Evolutionary conservation across 441 rosid genomes (phyloP), one percentile per base, ranked within the genome.

Genomic region (Viola pubescens): DNA sequence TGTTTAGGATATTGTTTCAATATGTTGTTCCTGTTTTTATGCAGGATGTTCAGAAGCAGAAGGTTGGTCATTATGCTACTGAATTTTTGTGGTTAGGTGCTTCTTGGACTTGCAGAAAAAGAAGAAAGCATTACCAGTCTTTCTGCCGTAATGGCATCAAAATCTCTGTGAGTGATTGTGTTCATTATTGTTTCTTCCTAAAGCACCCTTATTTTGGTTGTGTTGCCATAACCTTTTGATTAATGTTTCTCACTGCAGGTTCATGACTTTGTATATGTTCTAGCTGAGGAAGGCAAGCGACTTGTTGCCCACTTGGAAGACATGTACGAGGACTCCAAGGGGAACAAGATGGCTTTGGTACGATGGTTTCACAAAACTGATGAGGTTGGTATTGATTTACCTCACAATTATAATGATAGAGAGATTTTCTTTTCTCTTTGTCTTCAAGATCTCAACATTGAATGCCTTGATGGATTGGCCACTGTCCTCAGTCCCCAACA

Each of bases 351-450:
- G 95, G 95, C 79, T 51, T 75, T 73, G 76, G 88, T 87, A 73
- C 91, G 81, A 56, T 90, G 97, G 97, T 85, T 85, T 85, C 97
- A 87, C 85, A 82, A 80, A 77, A 81, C 81, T 79, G 95, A 84
- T 61, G 97, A 90, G 86, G 91, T 90, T 83, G 97, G 81, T 79
- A 63, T 69, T 79, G 73, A 61, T 75, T 80, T 77, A 65, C 70
- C 91, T 59, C 71, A 59, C 75, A 81, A 73, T 68, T 76, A 52
- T 73, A 81, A 71, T 76, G 89, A 78, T 79, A 77, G 82, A 75
- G 97, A 90, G 91, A 80, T 87, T 77, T 84, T 79, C 81, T 82
- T 75, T 77, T 85, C 97, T 80, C 82, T 72, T 66, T 81, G 82
- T 80, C 88, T 68, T 72, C 97, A 90, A 87, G 94, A 90, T 82